A percentile compares a stretch with the other conserved stretches of the same genome.
These are phyloP conservation scores for Suillus subluteus DNA, from an alignment of 768 basidiomycete genomes.

Conservation along the genomic window DNA sequence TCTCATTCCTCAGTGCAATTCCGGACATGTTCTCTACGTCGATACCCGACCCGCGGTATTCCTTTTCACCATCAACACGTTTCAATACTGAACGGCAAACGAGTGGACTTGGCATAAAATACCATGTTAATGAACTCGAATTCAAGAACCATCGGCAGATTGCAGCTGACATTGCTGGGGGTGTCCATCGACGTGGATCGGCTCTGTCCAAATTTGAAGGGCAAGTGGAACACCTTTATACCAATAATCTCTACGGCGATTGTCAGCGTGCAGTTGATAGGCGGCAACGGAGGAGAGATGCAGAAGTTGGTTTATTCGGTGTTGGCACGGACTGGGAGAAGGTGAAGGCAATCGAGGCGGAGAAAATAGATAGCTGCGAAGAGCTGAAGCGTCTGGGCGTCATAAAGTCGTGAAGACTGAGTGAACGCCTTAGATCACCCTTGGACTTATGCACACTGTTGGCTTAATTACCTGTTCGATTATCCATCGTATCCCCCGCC, in stretches of 20 bases:
- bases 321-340: constrained; percentile 93
- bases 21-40: constrained; percentile 75
- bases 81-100: constrained; percentile 78
- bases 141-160: constrained; percentile 79
- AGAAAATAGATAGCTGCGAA: constrained; percentile 78
- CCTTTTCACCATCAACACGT: constrained; percentile 62
- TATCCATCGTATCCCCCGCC: constrained; percentile 14
- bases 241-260: constrained; percentile 65
- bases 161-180: constrained; percentile 67
- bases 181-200: constrained; percentile 29
- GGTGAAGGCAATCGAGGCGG: constrained; percentile 70
- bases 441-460: constrained; percentile 12
- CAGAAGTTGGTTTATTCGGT: constrained; percentile 86
- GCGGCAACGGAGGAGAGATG: constrained; percentile 72
- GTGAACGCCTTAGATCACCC: constrained; percentile 16
- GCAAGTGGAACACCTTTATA: constrained; percentile 75
- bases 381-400: constrained; percentile 68
- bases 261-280: constrained; percentile 73
- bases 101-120: constrained; percentile 67
- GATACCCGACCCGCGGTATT: constrained; percentile 79
- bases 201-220: constrained; percentile 69
- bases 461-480: constrained; percentile 12
- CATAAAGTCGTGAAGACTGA: constrained; percentile 37
- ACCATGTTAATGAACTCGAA: constrained; percentile 82
- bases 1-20: constrained; percentile 82